These are phyloP conservation scores for Fistulinella staudtii DNA, from an alignment of 1,284 basidiomycete genomes.

Conservation along the genomic window DNA sequence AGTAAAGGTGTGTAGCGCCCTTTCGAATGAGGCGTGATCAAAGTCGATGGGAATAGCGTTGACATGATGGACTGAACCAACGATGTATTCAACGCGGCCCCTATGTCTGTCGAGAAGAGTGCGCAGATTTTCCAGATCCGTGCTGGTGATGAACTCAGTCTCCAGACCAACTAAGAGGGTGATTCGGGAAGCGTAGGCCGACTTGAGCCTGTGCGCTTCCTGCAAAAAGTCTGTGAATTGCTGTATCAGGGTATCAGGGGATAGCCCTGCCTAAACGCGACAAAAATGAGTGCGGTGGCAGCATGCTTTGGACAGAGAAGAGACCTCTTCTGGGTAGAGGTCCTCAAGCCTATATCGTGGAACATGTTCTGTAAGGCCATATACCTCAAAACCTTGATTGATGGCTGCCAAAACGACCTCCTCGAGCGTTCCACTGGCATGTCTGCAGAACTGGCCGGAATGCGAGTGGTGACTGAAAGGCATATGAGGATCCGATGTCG, in stretches of 20 bases:
- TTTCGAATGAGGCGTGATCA: slow-evolving; percentile 67
- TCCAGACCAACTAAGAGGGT: slow-evolving; percentile 87
- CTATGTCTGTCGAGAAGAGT: slow-evolving; percentile 43
- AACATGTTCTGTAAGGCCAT: slow-evolving; percentile 92
- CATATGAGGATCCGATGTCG: too few species aligned
- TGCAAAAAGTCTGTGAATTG: slow-evolving; percentile 69
- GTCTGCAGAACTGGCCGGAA: slow-evolving; percentile 95
- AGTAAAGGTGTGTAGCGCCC: slow-evolving; percentile 46
- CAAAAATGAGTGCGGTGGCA: slow-evolving; percentile 13
- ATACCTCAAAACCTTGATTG: slow-evolving; percentile 73
- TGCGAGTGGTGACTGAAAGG: slow-evolving; percentile 93
- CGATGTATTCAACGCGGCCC: slow-evolving; percentile 78
- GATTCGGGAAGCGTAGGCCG: slow-evolving; percentile 57
- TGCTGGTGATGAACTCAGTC: slow-evolving; percentile 80
- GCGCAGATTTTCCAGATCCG: slow-evolving; percentile 62
- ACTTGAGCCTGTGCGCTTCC: slow-evolving; percentile 76
- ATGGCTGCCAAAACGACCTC: slow-evolving; percentile 81
- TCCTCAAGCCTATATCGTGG: slow-evolving; percentile 81
- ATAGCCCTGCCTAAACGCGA: slow-evolving; percentile 43
- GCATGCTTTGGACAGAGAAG: slow-evolving; percentile 11
- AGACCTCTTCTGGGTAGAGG: slow-evolving; percentile 94
- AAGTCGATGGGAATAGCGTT: slow-evolving; percentile 91
- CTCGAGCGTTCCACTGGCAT: slow-evolving; percentile 76
- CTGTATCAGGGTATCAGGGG: slow-evolving; percentile 43
- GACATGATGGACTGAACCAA: slow-evolving; percentile 94